Base-by-base conservation (phyloP, 202 grass and related monocot species). In the Brachypodium distachyon region DNA sequence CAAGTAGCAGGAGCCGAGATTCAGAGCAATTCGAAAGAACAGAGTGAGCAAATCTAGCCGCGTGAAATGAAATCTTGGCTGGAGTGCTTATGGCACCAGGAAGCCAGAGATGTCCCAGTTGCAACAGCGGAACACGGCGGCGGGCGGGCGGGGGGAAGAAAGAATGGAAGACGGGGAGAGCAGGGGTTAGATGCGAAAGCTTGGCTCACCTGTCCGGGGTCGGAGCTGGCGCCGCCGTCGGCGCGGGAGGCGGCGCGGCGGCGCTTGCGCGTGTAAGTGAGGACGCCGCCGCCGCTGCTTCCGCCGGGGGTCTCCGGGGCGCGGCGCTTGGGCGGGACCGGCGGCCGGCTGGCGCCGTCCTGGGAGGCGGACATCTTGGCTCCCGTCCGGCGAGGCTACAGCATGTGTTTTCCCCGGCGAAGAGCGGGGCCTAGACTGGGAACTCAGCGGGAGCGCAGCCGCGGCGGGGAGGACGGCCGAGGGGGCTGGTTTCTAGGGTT, bases 251-350 rank as follows among this genome's bases (percentile, higher is more conserved):
- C 22, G 22, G 31, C 12, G 56, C 77, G 77, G 76, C 86, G 86
- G 48, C 86, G 77, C 81, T 88, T 84, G 48, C 86, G 77, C 81
- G 84, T 84, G 77, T 88, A 88, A 70, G 86, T 84, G 63, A 87
- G 33, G 72, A 82, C 17, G 57, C 46, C 22, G 69, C 64, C 71
- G 27, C 16, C 11, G 27, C 28, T 47, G 74, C 17, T 37, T 63
- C 11, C 1, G n/a, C n/a, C n/a, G n/a, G n/a, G n/a, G n/a, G n/a
- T n/a, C n/a, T n/a, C 70, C 47, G 5, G 12, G 13, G 38, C 44
- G 14, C 61, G 46, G 61, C 77, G 81, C 86, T 84, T 88, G 76
- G 46, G 36, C 18, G 67, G 66, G 10, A 63, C 51, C 7, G 49
- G 71, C 39, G 54, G 46, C 5, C 22, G 54, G 62, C 58, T 32